Conservation (phyloP, 768 basidiomycete species). For the Ramaria sp. region DNA sequence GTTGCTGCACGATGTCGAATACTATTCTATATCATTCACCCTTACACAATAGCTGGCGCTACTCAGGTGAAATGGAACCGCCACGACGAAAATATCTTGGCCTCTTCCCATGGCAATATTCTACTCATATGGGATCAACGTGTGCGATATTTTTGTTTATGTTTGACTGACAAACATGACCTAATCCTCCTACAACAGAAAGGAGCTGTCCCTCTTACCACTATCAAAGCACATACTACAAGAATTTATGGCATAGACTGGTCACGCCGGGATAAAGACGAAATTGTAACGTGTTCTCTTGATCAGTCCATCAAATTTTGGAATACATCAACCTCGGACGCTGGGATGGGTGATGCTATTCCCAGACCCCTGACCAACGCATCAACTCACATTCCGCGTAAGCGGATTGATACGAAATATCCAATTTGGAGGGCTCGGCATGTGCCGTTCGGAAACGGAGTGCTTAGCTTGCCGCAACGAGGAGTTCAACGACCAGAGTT, state of each 20-base stretch:
- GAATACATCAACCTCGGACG: constrained; percentile 28
- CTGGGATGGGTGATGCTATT: constrained; percentile 19
- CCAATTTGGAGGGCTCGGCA: constrained; percentile 93
- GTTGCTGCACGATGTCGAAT: constrained; percentile 9
- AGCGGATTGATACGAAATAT: constrained; percentile 57
- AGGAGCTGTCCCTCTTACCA: constrained; percentile 71
- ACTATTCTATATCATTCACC: not conserved
- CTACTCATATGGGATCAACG: constrained; percentile 93
- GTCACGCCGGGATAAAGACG: constrained; percentile 62
- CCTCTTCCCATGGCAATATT: constrained; percentile 79
- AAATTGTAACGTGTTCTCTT: constrained; percentile 88
- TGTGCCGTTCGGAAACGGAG: constrained; percentile 83
- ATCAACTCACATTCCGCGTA: constrained; percentile 3
- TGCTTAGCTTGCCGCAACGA: constrained; percentile 81
- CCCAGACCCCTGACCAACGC: constrained; percentile 1
- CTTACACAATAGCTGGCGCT: constrained; percentile 45
- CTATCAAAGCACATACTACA: constrained; percentile 71
- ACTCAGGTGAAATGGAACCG: constrained; percentile 99
- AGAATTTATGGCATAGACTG: constrained; percentile 99
- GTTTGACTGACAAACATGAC: not conserved
- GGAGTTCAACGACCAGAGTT: constrained; percentile 29
- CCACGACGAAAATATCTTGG: constrained; percentile 74
- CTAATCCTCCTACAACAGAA: constrained; percentile 37
- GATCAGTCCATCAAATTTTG: constrained; percentile 91
- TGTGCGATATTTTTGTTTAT: constrained; percentile 27